phyloP scores from a whole-genome alignment of 331 rosid species.

The Erythrophleum ivorense region DNA sequence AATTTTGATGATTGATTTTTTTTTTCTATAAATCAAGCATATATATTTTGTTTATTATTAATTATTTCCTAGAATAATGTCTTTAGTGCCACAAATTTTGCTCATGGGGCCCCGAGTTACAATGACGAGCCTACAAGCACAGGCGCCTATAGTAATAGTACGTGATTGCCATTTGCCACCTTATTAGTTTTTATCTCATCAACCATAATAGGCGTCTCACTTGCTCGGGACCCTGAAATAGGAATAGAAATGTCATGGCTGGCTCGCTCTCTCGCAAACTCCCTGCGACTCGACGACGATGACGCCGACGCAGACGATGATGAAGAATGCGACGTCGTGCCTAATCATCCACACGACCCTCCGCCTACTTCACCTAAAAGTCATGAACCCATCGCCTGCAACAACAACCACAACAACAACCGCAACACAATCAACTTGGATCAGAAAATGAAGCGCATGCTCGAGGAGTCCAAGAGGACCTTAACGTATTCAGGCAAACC shows the following conservation, averaged over 20 bases:
- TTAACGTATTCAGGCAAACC: slow-evolving; percentile 76
- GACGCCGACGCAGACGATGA: slow-evolving; percentile 23
- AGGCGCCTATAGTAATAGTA: background rate
- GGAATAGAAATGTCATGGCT: slow-evolving; percentile 72
- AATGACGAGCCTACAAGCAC: background rate
- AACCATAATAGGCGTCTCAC: background rate
- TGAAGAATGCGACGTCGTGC: slow-evolving; percentile 51
- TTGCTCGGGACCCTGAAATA: background rate
- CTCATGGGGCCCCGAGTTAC: background rate
- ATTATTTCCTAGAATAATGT: background rate
- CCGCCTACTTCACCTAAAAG: slow-evolving; percentile 42
- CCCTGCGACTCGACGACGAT: slow-evolving; percentile 70
- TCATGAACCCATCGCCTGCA: slow-evolving; percentile 25
- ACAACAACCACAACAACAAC: background rate
- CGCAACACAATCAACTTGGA: slow-evolving; percentile 35
- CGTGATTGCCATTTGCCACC: background rate
- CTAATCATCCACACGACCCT: slow-evolving; percentile 30
- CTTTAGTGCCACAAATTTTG: background rate
- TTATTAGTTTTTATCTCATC: background rate
- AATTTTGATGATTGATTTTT: too few relatives aligned
- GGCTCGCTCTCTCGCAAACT: slow-evolving; percentile 74
- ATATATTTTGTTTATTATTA: too few relatives aligned
- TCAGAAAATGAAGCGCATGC: slow-evolving; percentile 51
- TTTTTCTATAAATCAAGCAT: too few relatives aligned
- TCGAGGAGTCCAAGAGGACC: slow-evolving; percentile 84